phyloP scores from a whole-genome alignment of 2,329 filamentous ascomycete genomes.

The Chaetothyriales sp. region DNA sequence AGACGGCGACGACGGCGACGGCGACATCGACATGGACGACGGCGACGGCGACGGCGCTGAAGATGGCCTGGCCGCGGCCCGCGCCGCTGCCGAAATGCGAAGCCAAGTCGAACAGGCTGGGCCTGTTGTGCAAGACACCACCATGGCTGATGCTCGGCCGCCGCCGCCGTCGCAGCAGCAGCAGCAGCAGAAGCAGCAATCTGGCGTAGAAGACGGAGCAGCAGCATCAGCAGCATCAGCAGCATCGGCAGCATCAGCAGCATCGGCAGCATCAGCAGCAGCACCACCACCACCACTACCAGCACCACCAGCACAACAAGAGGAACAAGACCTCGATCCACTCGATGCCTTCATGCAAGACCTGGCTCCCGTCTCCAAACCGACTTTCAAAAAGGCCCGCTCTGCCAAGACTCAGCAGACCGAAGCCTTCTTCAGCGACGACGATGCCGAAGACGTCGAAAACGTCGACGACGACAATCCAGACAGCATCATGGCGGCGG shows the following conservation, averaged over 20 bases:
- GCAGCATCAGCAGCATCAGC: too few relatives aligned
- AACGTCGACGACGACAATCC: conserved; percentile 48
- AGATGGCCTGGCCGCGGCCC: conserved; percentile 70
- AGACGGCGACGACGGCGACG: conserved; percentile 52
- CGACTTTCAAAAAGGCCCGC: conserved; percentile 22
- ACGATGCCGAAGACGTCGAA: conserved; percentile 56
- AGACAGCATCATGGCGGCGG: conserved; percentile 51
- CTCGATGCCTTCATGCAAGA: conserved; percentile 94
- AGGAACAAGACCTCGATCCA: conserved; percentile 69
- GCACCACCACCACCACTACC: too few relatives aligned
- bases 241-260: too few relatives aligned
- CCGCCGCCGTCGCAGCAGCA: conserved; percentile 37
- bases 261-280: too few relatives aligned
- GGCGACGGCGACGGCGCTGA: conserved; percentile 79
- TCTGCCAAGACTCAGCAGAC: conserved; percentile 40
- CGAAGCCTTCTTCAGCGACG: conserved; percentile 76
- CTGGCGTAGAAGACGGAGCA: conserved; percentile 33
- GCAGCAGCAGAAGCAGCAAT: too few relatives aligned
- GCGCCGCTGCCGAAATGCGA: conserved; percentile 73
- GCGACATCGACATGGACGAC: conserved; percentile 61
- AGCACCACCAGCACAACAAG: too few relatives aligned
- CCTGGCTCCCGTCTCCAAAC: conserved; percentile 36
- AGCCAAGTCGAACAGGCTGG: conserved; percentile 25
- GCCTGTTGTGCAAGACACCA: conserved; percentile 11
- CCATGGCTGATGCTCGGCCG: conserved; percentile 23